phyloP scores from a whole-genome alignment of 116 monocot species.

The Thalassia testudinum region DNA sequence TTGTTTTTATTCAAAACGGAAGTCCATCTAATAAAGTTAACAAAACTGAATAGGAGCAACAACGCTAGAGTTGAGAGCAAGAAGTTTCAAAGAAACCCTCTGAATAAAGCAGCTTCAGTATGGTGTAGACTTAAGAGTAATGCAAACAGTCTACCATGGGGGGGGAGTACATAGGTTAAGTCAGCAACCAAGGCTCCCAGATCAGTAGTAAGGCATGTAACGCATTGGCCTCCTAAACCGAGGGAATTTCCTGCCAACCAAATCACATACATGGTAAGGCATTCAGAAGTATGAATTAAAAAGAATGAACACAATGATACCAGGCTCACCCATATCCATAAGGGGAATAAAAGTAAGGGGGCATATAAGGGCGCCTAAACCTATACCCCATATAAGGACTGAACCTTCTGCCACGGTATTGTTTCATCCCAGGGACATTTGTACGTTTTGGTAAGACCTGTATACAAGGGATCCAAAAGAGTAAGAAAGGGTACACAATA shows the following conservation, averaged over 20 bases:
- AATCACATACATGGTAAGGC: not conserved
- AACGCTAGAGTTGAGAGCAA: no score
- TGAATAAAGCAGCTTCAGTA: no score
- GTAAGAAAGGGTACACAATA: not conserved
- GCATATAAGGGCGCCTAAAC: slow-evolving; percentile 31
- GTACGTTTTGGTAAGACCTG: slow-evolving; percentile 53
- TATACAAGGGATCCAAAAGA: not conserved
- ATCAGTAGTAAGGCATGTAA: slow-evolving; percentile 47
- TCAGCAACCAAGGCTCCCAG: no score
- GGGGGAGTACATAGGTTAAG: no score
- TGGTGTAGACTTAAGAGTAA: no score
- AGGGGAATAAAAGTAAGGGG: slow-evolving; percentile 39
- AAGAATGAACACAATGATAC: not conserved
- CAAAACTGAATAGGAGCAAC: no score
- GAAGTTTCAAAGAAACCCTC: no score
- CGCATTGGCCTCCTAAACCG: slow-evolving; percentile 60
- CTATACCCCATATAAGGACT: slow-evolving; percentile 30
- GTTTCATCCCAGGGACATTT: slow-evolving; percentile 54
- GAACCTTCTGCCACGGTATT: slow-evolving; percentile 22
- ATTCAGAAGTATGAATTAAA: not conserved
- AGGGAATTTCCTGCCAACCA: slow-evolving; percentile 45
- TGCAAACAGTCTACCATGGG: no score
- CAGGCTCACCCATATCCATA: slow-evolving; percentile 46
- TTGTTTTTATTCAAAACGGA: no score
- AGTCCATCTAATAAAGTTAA: no score